phyloP scores from a whole-genome alignment of 2,329 filamentous ascomycete species.

The Exserohilum turcica region DNA sequence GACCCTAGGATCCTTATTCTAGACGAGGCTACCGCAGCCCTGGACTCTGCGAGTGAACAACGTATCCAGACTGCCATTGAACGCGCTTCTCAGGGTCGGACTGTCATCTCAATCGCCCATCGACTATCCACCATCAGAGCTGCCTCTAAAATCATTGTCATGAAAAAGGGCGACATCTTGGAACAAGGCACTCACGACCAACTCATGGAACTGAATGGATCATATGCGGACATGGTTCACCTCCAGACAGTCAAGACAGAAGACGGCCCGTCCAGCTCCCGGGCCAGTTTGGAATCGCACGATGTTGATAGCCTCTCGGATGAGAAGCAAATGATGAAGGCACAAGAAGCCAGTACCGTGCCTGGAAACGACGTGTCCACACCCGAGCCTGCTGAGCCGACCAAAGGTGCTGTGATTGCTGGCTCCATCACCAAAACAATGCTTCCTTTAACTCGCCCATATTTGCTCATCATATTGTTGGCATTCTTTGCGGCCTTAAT shows the following conservation, averaged over 20 bases:
- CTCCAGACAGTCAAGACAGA: constrained; percentile 56
- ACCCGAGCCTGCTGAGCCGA: constrained; percentile 14
- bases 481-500: constrained; percentile 59
- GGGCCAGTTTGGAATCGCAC: constrained; percentile 26
- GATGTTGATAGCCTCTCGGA: constrained; percentile 28
- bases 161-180: constrained; percentile 45
- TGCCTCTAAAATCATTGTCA: constrained; percentile 48
- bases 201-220: constrained; percentile 44
- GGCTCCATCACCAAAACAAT: constrained; percentile 40
- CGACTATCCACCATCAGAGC: constrained; percentile 45
- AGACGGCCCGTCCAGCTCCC: constrained; percentile 26
- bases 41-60: constrained; percentile 64
- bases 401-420: constrained; percentile 25
- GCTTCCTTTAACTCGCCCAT: constrained; percentile 51
- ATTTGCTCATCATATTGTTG: constrained; percentile 52
- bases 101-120: constrained; percentile 48
- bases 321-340: constrained; percentile 22
- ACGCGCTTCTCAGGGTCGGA: constrained; percentile 40
- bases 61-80: constrained; percentile 56
- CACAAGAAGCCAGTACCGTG: constrained; percentile 14
- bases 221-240: constrained; percentile 57
- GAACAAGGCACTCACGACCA: constrained; percentile 46
- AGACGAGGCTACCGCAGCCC: constrained; percentile 66
- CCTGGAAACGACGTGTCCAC: background rate
- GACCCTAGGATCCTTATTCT: constrained; percentile 64